Percentiles rank a stretch among this genome's conserved stretches.
Evolutionary conservation across 2,329 filamentous ascomycete species (phyloP).

Genomic region (Mycosphaerella arachidis): DNA sequence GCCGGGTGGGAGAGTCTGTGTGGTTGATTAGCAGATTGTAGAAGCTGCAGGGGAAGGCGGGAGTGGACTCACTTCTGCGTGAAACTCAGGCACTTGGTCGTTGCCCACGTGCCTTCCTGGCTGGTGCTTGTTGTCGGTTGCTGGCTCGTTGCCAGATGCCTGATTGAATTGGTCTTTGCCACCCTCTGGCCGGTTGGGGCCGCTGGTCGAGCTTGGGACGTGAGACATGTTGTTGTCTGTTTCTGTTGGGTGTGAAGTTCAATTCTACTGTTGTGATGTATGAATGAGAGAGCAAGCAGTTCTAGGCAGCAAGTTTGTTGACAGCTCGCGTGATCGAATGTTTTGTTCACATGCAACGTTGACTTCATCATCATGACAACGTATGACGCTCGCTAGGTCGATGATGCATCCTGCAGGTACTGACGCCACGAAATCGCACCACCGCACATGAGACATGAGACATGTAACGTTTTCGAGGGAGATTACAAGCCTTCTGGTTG

Average conservation of each 20-base stretch:
- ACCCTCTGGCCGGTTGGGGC: not conserved
- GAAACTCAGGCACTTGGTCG: slow-evolving; percentile 59
- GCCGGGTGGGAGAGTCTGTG: slow-evolving; percentile 52
- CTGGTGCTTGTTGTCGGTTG: slow-evolving; percentile 51
- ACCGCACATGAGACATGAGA: too few relatives aligned
- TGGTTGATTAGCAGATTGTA: not conserved
- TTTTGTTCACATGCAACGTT: not conserved
- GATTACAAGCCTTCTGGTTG: too few relatives aligned
- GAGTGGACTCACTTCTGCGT: slow-evolving; percentile 42
- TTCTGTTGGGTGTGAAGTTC: not conserved
- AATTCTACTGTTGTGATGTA: too few relatives aligned
- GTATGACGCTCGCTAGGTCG: not conserved
- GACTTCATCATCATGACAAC: not conserved
- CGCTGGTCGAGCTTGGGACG: not conserved
- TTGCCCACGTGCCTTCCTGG: slow-evolving; percentile 58
- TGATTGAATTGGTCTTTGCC: not conserved
- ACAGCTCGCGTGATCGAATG: not conserved
- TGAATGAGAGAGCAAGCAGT: not conserved
- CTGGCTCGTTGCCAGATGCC: not conserved
- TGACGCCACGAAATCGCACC: too few relatives aligned
- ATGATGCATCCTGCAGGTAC: not conserved
- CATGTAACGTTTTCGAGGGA: too few relatives aligned
- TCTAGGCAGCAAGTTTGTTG: not conserved
- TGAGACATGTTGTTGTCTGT: slow-evolving; percentile 1
- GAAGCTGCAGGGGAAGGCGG: not conserved